These are phyloP conservation scores for Gliomastix tumulicola DNA, from an alignment of 2,329 filamentous ascomycete species.

Conservation along the genomic window DNA sequence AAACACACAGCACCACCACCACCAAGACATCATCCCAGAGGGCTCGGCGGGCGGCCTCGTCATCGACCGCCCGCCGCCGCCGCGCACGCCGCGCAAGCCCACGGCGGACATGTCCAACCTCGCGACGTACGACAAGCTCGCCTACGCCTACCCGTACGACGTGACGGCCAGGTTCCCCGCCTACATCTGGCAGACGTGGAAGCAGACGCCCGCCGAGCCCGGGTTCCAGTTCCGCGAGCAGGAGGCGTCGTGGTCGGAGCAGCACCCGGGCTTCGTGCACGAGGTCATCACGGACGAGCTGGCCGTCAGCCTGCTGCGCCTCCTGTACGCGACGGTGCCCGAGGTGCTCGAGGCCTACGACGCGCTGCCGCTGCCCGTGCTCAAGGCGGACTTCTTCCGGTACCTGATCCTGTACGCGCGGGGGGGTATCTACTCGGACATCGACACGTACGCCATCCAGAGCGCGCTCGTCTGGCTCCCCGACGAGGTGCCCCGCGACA, in stretches of 20 bases:
- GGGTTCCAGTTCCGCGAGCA: conserved; percentile 76
- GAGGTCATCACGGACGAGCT: conserved; percentile 94
- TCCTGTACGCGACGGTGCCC: conserved; percentile 79
- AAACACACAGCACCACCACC: too few species aligned
- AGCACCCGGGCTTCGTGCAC: conserved; percentile 88
- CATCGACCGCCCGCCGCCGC: background rate
- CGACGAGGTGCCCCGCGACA: conserved; percentile 63
- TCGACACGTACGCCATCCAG: conserved; percentile 82
- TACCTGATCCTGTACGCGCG: conserved; percentile 61
- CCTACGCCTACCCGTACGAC: conserved; percentile 92
- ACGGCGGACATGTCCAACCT: conserved; percentile 65
- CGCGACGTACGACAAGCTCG: conserved; percentile 72
- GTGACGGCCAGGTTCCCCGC: conserved; percentile 83
- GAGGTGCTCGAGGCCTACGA: conserved; percentile 73
- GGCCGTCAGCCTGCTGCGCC: conserved; percentile 70
- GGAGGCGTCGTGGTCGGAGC: conserved; percentile 82
- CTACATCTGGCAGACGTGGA: conserved; percentile 99
- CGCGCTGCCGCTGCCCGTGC: conserved; percentile 63
- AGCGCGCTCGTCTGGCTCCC: conserved; percentile 87
- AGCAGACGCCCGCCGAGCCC: conserved; percentile 68
- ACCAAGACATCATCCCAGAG: too few species aligned
- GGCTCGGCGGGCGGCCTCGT: background rate
- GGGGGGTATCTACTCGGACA: conserved; percentile 73
- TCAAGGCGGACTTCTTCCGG: conserved; percentile 75
- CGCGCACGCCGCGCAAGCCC: conserved; percentile 41